phyloP scores from a whole-genome alignment of 2,329 filamentous ascomycete species.

The Teratosphaeria pseudoeucalypti region DNA sequence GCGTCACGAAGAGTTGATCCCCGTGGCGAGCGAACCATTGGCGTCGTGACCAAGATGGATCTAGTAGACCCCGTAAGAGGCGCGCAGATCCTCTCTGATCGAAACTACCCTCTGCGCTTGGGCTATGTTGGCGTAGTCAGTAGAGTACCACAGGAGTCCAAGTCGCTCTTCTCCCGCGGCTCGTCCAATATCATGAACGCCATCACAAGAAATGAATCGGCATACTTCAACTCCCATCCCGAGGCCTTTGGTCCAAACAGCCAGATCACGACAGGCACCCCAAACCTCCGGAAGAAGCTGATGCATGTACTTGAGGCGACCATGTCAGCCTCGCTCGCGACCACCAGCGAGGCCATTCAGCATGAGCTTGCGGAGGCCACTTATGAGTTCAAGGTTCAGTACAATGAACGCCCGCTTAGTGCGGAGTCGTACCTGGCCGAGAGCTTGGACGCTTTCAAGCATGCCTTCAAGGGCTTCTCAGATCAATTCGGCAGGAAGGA shows the following conservation, averaged over 20 bases:
- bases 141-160: conserved; percentile 56
- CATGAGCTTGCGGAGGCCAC: conserved; percentile 94
- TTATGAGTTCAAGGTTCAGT: conserved; percentile 99
- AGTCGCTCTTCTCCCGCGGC: conserved; percentile 72
- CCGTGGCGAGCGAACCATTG: conserved; percentile 88
- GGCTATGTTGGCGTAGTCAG: conserved; percentile 95
- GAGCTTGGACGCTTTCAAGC: conserved; percentile 91
- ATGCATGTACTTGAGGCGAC: conserved; percentile 96
- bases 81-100: conserved; percentile 67
- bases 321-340: conserved; percentile 85
- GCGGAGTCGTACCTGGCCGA: conserved; percentile 96
- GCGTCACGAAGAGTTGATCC: conserved; percentile 89
- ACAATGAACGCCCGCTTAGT: conserved; percentile 89
- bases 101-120: conserved; percentile 86
- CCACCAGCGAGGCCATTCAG: conserved; percentile 82
- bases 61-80: conserved; percentile 78
- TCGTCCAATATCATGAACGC: conserved; percentile 67
- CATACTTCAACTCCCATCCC: conserved; percentile 77
- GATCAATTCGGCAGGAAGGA: conserved; percentile 82
- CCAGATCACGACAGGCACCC: conserved; percentile 69
- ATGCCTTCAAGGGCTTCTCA: conserved; percentile 89
- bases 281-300: conserved; percentile 81
- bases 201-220: conserved; percentile 78
- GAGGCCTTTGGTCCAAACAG: conserved; percentile 65
- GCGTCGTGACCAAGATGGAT: conserved; percentile 99